Conservation (phyloP, 805 yeast genomes). For the Sungouiella thailandica region DNA sequence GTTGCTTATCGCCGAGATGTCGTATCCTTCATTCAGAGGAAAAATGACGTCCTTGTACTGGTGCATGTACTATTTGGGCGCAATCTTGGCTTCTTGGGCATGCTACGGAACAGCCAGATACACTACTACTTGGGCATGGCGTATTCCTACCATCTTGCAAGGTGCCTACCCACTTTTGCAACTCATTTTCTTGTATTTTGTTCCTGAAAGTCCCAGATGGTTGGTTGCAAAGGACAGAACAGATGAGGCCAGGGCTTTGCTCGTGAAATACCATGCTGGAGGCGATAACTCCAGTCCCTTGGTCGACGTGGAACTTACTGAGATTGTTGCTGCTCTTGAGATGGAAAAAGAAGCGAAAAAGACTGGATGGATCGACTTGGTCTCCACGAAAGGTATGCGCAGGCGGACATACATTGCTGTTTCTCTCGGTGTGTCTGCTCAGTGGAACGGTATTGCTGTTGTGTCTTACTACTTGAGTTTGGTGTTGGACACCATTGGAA, state of each 20-base stretch:
- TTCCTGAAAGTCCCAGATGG: slow-evolving; percentile 48
- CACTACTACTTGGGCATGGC: slow-evolving; percentile 41
- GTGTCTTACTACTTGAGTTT: slow-evolving; percentile 44
- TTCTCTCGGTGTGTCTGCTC: slow-evolving; percentile 32
- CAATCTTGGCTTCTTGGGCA: slow-evolving; percentile 46
- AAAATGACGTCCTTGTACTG: slow-evolving; percentile 34
- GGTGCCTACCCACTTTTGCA: slow-evolving; percentile 42
- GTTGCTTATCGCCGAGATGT: slow-evolving; percentile 41
- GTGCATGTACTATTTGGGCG: slow-evolving; percentile 47
- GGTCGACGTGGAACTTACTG: slow-evolving; percentile 15
- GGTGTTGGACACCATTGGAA: slow-evolving; percentile 48
- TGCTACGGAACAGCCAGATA: slow-evolving; percentile 37
- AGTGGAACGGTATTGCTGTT: slow-evolving; percentile 45
- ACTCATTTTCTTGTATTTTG: slow-evolving; percentile 14
- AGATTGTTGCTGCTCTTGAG: slow-evolving; percentile 22
- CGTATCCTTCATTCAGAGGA: slow-evolving; percentile 36
- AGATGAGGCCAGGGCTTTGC: slow-evolving; percentile 37
- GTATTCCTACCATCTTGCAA: slow-evolving; percentile 49
- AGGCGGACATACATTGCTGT: slow-evolving; percentile 32
- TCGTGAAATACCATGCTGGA: slow-evolving; percentile 36
- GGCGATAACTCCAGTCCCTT: slow-evolving; percentile 23
- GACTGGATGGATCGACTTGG: slow-evolving; percentile 31
- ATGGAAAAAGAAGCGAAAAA: slow-evolving; percentile 29
- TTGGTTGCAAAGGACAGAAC: slow-evolving; percentile 34
- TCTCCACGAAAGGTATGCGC: slow-evolving; percentile 32